Percentiles rank a stretch among this genome's conserved stretches.
These are phyloP conservation scores for Aurantiochytrium sp. DNA, from an alignment of 108 stramenopile species.

Conservation along the genomic window DNA sequence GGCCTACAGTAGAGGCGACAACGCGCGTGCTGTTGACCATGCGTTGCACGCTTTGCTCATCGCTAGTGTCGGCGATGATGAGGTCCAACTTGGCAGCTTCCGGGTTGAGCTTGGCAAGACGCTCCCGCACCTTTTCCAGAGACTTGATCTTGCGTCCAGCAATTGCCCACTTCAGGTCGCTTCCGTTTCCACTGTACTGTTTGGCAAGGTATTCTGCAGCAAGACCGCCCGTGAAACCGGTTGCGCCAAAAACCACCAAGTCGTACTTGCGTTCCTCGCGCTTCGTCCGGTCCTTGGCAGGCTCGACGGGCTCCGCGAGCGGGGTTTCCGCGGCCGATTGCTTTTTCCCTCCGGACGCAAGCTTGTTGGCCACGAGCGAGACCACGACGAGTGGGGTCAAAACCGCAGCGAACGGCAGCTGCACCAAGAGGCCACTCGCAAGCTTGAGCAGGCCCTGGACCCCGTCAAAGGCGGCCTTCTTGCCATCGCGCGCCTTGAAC, in stretches of 20 bases:
- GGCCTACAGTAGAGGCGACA: conserved; percentile 76
- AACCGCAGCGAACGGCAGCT: background rate
- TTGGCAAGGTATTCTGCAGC: conserved; percentile 41
- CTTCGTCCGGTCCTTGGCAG: background rate
- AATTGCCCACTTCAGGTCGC: conserved; percentile 61
- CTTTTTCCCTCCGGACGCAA: no score
- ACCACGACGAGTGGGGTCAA: background rate
- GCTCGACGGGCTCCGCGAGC: background rate
- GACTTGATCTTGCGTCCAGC: conserved; percentile 25
- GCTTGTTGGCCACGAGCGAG: background rate
- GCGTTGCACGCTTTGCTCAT: conserved; percentile 48
- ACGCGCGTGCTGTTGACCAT: conserved; percentile 64
- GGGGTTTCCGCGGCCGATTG: background rate
- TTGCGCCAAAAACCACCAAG: conserved; percentile 70
- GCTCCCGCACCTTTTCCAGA: conserved; percentile 19
- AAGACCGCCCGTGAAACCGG: conserved; percentile 75
- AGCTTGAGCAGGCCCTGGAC: background rate
- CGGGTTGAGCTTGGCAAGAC: conserved; percentile 24
- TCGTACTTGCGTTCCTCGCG: conserved; percentile 33
- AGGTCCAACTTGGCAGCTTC: conserved; percentile 28
- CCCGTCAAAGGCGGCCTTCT: background rate
- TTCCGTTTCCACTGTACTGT: background rate
- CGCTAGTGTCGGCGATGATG: conserved; percentile 32
- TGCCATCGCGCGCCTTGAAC: background rate
- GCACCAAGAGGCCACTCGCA: background rate